Evolutionary conservation across 495 filamentous ascomycete genomes (phyloP), one percentile per base, ranked within the genome.

Genomic region (Eremomyces bilateralis): DNA sequence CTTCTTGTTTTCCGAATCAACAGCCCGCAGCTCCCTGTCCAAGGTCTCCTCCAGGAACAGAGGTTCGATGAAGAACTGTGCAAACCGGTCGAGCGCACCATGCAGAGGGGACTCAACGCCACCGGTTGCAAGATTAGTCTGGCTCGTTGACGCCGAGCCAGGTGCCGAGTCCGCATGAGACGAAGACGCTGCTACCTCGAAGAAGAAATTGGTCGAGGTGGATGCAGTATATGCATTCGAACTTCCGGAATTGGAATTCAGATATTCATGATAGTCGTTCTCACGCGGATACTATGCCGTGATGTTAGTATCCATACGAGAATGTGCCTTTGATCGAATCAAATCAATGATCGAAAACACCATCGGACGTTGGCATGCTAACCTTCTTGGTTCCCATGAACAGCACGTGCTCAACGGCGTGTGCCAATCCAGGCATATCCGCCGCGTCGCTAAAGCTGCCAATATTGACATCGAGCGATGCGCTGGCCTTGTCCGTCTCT

Each of bases 331-430:
- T 3, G 21, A 19, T 10, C 18, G 12, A 12, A 35, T n/a, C 20
- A 15, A 21, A 16, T 6, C 30, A 17, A 17, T 15, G 15, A 8
- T 8, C 24, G 13, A 21, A 17, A n/a, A 15, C 24, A n/a, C n/a
- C n/a, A n/a, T n/a, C n/a, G n/a, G n/a, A n/a, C n/a, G n/a, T n/a
- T n/a, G n/a, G 13, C 20, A 27, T 19, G 49, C 55, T 38, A 53
- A 79, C 76, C 65, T 97, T 97, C 55, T 92, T 71, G 6, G 88
- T 99, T 27, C 88, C 88, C 90, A 99, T 95, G 60, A 99, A 99
- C 5, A 95, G 59, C 47, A 94, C 60, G 67, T 94, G 71, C 53
- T 93, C 83, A 27, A 92, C 76, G 1, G 79, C 80, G 57, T 93
- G 84, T 8, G 78, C 80, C 64, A 82, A 79, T 20, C 84, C 90